Percentiles rank a stretch among this genome's conserved stretches.
Evolutionary conservation across 2,329 filamentous ascomycete species (phyloP).

Genomic region (Stagonosporopsis chrysanthemi): DNA sequence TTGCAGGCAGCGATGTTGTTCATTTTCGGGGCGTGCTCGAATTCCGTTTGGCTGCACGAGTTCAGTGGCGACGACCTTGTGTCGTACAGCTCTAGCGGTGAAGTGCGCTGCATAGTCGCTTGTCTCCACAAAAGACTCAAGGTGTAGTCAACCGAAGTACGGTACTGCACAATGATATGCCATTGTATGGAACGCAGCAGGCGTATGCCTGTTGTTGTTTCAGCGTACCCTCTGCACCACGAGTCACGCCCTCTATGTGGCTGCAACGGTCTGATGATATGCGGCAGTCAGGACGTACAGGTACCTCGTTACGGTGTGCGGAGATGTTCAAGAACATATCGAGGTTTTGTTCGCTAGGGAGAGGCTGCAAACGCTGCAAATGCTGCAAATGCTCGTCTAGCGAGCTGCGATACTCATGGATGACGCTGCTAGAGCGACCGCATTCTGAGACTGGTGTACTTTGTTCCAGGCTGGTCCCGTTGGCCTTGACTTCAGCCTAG

Average conservation of each 20-base stretch:
- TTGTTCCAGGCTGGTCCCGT: not conserved
- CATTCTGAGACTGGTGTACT: not conserved
- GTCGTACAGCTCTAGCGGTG: slow-evolving; percentile 47
- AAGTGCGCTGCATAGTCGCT: slow-evolving; percentile 14
- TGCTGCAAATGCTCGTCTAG: not conserved
- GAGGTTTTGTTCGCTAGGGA: not conserved
- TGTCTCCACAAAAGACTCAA: slow-evolving; percentile 10
- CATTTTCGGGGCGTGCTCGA: slow-evolving; percentile 20
- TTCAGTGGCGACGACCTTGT: slow-evolving; percentile 28
- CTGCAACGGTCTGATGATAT: not conserved
- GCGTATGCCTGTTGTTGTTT: slow-evolving; percentile 13
- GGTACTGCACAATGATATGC: not conserved
- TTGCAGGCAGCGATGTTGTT: slow-evolving; percentile 5
- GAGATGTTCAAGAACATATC: not conserved
- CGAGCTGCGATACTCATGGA: not conserved
- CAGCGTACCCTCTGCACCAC: not conserved
- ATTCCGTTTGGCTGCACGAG: slow-evolving; percentile 25
- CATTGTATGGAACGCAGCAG: not conserved
- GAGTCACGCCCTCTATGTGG: slow-evolving; percentile 3
- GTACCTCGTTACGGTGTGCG: slow-evolving; percentile 9
- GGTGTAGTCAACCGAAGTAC: slow-evolving; percentile 3
- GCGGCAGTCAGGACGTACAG: not conserved
- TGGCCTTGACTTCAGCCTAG: not conserved
- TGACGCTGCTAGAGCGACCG: not conserved
- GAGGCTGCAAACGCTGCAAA: not conserved